These are phyloP conservation scores for Zalerion maritima DNA, from an alignment of 495 filamentous ascomycete species.

Conservation along the genomic window DNA sequence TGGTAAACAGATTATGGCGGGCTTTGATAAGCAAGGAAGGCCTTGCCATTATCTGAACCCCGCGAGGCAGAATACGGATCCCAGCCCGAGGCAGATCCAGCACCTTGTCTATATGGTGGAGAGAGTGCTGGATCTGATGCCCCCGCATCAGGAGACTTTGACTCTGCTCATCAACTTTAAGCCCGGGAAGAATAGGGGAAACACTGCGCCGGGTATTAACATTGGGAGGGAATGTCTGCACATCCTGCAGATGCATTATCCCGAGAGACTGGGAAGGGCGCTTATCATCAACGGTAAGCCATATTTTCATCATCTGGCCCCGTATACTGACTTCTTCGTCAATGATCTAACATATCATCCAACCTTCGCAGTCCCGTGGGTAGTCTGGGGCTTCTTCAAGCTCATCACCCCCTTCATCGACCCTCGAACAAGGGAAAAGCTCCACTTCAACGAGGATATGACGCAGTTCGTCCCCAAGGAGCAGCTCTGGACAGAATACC, in stretches of 20 bases:
- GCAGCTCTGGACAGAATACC: slow-evolving; percentile 58
- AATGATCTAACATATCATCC: neutral
- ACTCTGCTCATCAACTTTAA: slow-evolving; percentile 83
- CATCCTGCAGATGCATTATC: slow-evolving; percentile 90
- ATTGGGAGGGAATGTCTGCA: slow-evolving; percentile 66
- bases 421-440: slow-evolving; percentile 75
- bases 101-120: slow-evolving; percentile 95
- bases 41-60: slow-evolving; percentile 84
- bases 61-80: slow-evolving; percentile 79
- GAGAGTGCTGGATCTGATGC: slow-evolving; percentile 74
- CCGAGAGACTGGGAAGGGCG: slow-evolving; percentile 78
- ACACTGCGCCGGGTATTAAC: slow-evolving; percentile 59
- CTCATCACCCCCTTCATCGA: slow-evolving; percentile 93
- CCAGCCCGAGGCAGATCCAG: slow-evolving; percentile 77
- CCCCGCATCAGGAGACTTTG: slow-evolving; percentile 68
- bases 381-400: slow-evolving; percentile 85
- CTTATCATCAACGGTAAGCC: slow-evolving; percentile 69
- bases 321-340: slow-evolving; percentile 4
- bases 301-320: neutral
- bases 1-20: slow-evolving; percentile 80
- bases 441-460: slow-evolving; percentile 89
- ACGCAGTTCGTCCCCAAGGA: slow-evolving; percentile 55
- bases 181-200: slow-evolving; percentile 46
- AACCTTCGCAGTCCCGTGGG: slow-evolving; percentile 54
- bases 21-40: slow-evolving; percentile 69